Evolutionary conservation across 2,329 filamentous ascomycete genomes (phyloP).

Genomic region (Botrytis porri): DNA sequence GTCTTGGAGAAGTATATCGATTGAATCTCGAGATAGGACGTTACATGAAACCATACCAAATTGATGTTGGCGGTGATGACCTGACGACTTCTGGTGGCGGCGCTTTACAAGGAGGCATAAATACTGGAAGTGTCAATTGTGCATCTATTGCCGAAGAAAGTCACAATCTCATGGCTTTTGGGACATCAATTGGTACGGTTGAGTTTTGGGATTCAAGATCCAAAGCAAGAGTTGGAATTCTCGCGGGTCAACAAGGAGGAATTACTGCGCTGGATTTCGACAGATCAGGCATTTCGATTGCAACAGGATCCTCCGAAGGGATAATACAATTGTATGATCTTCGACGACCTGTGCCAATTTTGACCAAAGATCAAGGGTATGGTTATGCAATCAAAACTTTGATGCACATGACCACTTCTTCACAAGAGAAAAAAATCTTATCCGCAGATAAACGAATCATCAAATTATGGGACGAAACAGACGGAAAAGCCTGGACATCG

Average conservation of each 20-base stretch:
- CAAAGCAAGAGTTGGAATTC: slow-evolving; percentile 73
- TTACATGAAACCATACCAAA: slow-evolving; percentile 91
- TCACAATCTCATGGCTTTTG: slow-evolving; percentile 89
- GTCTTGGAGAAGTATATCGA: slow-evolving; percentile 87
- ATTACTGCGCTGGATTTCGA: slow-evolving; percentile 88
- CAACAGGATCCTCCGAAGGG: slow-evolving; percentile 82
- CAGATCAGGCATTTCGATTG: slow-evolving; percentile 77
- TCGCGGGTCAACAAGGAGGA: slow-evolving; percentile 66
- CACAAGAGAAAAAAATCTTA: slow-evolving; percentile 80
- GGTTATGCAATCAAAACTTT: slow-evolving; percentile 89
- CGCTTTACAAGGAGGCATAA: slow-evolving; percentile 81
- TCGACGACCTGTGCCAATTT: slow-evolving; percentile 76
- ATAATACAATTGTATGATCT: slow-evolving; percentile 90
- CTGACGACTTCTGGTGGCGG: slow-evolving; percentile 61
- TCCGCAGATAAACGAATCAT: slow-evolving; percentile 94
- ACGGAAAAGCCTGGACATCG: slow-evolving; percentile 88
- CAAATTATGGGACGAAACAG: slow-evolving; percentile 87
- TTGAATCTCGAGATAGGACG: slow-evolving; percentile 88
- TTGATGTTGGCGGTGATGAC: slow-evolving; percentile 86
- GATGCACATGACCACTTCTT: slow-evolving; percentile 65
- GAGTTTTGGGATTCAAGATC: slow-evolving; percentile 95
- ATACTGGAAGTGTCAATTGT: slow-evolving; percentile 81
- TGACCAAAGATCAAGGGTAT: slow-evolving; percentile 95
- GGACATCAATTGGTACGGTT: slow-evolving; percentile 90
- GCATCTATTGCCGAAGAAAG: slow-evolving; percentile 83